phyloP scores from a whole-genome alignment of 768 basidiomycete genomes.

The Rhizopogon vinicolor region DNA sequence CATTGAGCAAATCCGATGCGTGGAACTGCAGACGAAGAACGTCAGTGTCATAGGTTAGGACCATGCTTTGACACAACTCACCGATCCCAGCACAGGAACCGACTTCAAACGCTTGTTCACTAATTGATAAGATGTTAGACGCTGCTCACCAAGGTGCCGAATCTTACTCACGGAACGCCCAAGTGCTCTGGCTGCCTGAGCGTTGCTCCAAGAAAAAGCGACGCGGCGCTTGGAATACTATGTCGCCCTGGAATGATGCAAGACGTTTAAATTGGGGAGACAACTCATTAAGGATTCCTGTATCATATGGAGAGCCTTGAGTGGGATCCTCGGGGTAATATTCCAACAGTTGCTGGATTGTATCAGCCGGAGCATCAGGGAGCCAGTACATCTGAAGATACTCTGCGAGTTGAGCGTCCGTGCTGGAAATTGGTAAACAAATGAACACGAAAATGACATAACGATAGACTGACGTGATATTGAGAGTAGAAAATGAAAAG shows the following conservation, averaged over 20 bases:
- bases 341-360: conserved; percentile 19
- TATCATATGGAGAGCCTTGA: conserved; percentile 49
- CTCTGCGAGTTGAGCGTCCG: conserved; percentile 12
- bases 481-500: conserved; percentile 21
- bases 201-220: conserved; percentile 38
- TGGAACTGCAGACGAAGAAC: conserved; percentile 30
- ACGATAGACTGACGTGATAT: conserved; percentile 23
- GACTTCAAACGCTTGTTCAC: conserved; percentile 44
- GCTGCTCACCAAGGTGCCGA: not conserved
- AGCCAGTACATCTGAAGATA: conserved; percentile 15
- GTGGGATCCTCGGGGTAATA: conserved; percentile 33
- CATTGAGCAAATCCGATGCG: conserved; percentile 35
- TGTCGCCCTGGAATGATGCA: conserved; percentile 45
- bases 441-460: not conserved
- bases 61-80: conserved; percentile 12
- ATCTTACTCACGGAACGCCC: conserved; percentile 21
- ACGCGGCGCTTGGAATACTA: conserved; percentile 44
- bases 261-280: conserved; percentile 46
- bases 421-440: conserved; percentile 9
- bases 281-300: conserved; percentile 36
- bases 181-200: conserved; percentile 33
- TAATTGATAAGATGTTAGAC: conserved; percentile 8
- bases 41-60: not conserved
- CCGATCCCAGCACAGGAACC: conserved; percentile 40
- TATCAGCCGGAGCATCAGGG: conserved; percentile 18